Conservation (phyloP, 768 basidiomycete genomes). For the Crassisporium funariophilum region DNA sequence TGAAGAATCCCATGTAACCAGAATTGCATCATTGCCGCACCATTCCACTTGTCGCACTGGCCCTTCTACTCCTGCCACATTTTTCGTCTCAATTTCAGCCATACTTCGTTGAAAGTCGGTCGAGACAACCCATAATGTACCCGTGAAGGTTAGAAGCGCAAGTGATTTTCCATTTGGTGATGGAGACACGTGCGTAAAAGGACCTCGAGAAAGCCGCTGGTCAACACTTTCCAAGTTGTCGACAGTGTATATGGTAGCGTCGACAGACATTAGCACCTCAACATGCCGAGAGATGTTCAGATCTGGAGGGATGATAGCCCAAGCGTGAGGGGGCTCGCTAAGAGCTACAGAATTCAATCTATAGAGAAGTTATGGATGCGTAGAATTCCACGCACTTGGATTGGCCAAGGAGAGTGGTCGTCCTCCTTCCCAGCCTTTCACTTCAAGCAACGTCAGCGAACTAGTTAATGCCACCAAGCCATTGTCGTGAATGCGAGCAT, state of each 20-base stretch:
- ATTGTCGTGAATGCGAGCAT: constrained; percentile 83
- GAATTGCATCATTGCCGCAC: constrained; percentile 96
- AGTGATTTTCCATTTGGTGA: constrained; percentile 95
- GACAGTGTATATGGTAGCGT: constrained; percentile 77
- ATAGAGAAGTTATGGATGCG: constrained; percentile 1
- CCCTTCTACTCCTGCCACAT: constrained; percentile 55
- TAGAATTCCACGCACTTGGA: constrained; percentile 53
- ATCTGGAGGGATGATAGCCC: constrained; percentile 91
- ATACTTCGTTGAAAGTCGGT: constrained; percentile 87
- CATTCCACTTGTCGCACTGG: constrained; percentile 78
- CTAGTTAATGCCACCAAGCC: constrained; percentile 87
- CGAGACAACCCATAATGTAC: constrained; percentile 91
- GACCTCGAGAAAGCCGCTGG: constrained; percentile 85
- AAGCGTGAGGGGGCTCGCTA: constrained; percentile 77
- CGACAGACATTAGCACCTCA: constrained; percentile 84
- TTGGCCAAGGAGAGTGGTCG: constrained; percentile 73
- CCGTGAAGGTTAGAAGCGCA: constrained; percentile 74
- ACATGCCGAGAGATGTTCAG: constrained; percentile 87
- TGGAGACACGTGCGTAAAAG: constrained; percentile 83
- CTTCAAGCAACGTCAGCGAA: constrained; percentile 75
- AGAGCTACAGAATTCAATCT: constrained; percentile 47
- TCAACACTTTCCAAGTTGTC: constrained; percentile 90
- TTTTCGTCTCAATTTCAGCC: constrained; percentile 80
- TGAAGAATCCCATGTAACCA: constrained; percentile 78
- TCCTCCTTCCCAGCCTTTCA: constrained; percentile 86